Evolutionary conservation across 306 rosid species (phyloP), one percentile per base, ranked within the genome.

Genomic region (Rosa chinensis): DNA sequence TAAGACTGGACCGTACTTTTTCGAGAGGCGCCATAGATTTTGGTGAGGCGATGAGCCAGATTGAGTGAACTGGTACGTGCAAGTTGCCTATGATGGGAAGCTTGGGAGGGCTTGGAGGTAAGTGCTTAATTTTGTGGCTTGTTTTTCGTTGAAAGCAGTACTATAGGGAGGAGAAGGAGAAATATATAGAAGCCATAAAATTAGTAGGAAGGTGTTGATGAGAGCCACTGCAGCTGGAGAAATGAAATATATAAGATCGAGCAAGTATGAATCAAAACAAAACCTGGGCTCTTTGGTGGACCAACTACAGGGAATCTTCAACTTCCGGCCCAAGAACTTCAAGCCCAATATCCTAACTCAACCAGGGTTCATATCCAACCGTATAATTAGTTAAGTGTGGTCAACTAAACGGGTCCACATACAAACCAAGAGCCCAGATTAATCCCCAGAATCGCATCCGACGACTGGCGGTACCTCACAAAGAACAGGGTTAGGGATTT

Each of bases 21-120:
- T 59, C 0, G 86, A 79, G 47, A 87, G 86, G 6, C 10, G 72
- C 73, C 73, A 32, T 1, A 77, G 23, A 47, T 86, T 76, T n/a
- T 39, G 48, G 55, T 84, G 90, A 0, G 77, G 77, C n/a, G 78
- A 53, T 1, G 77, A 9, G 1, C 90, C 86, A 32, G 64, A 21
- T 21, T 58, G 32, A 21, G 32, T 8, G 64, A 86, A 14, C 66
- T 86, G 85, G 69, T 25, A 25, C 28, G 28, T 80, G 89, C 32
- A 86, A 74, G 80, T 86, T 86, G 0, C 90, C 88, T 37, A 82
- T 77, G 25, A 84, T 16, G 5, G 90, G 88, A 47, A 87, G 82
- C 88, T 44, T 76, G 1, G 84, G 79, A 58, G 88, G 90, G 67
- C 81, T 28, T 10, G 88, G 88, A 5, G 86, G 87, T 40, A 61